These are phyloP conservation scores for Incumbomyces lentus DNA, from an alignment of 2,329 filamentous ascomycete genomes.

Conservation along the genomic window DNA sequence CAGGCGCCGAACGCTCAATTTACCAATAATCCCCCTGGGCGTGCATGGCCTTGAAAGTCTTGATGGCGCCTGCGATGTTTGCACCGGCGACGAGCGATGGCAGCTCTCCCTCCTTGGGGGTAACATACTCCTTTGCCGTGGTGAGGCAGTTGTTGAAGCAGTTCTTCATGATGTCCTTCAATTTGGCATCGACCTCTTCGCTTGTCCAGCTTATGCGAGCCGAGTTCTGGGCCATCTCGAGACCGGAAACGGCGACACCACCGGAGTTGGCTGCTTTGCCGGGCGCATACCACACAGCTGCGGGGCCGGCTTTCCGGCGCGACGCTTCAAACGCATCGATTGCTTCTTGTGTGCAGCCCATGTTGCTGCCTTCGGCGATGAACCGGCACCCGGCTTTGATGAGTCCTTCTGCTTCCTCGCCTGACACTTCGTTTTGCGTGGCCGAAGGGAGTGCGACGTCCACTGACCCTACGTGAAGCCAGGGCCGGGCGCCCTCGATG, in stretches of 20 bases:
- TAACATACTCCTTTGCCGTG: conserved; percentile 82
- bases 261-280: conserved; percentile 97
- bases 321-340: conserved; percentile 84
- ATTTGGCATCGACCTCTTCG: conserved; percentile 82
- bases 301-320: conserved; percentile 56
- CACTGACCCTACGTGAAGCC: conserved; percentile 79
- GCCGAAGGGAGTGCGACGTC: conserved; percentile 88
- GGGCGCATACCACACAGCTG: conserved; percentile 86
- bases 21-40: conserved; percentile 90
- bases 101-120: conserved; percentile 66
- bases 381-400: conserved; percentile 67
- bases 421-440: conserved; percentile 94
- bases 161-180: conserved; percentile 89
- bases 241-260: conserved; percentile 90
- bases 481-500: conserved; percentile 76
- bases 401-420: conserved; percentile 77
- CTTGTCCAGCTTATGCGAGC: conserved; percentile 72
- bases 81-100: conserved; percentile 84
- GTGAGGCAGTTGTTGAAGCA: conserved; percentile 83
- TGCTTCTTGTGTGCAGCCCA: conserved; percentile 94
- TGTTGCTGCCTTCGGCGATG: conserved; percentile 95
- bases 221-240: conserved; percentile 99
- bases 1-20: no score
- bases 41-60: conserved; percentile 88
- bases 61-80: conserved; percentile 97